A percentile compares a stretch with the other conserved stretches of the same genome.
Evolutionary conservation across 2,329 filamentous ascomycete genomes (phyloP).

Genomic region (Paracoccidioides lutzii): DNA sequence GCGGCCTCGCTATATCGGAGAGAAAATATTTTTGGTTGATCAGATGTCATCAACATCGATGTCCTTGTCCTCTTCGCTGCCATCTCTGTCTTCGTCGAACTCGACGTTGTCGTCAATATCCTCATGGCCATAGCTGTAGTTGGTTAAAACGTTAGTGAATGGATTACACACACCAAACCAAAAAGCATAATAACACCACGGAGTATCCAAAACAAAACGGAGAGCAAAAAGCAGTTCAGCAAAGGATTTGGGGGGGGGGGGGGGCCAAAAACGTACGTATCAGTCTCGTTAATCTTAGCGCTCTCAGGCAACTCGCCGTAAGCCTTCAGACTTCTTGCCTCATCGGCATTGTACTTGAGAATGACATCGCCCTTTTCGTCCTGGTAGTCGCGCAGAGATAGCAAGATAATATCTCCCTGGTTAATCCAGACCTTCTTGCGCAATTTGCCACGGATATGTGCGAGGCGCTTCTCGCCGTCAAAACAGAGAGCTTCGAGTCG

Average conservation of each 20-base stretch:
- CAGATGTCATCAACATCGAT: slow-evolving; percentile 95
- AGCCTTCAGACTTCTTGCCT: slow-evolving; percentile 87
- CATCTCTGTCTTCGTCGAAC: slow-evolving; percentile 84
- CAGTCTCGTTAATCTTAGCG: slow-evolving; percentile 99
- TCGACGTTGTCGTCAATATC: slow-evolving; percentile 97
- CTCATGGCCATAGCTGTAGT: slow-evolving; percentile 52
- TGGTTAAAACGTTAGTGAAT: slow-evolving; percentile 2
- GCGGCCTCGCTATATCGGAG: background rate
- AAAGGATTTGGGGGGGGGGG: background rate
- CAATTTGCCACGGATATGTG: slow-evolving; percentile 86
- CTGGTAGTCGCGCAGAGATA: slow-evolving; percentile 83
- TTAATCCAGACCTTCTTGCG: slow-evolving; percentile 99
- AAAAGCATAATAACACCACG: background rate
- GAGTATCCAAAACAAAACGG: no score
- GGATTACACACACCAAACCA: background rate
- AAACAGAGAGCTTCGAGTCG: slow-evolving; percentile 90
- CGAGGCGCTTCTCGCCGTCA: slow-evolving; percentile 76
- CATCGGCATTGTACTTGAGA: slow-evolving; percentile 90
- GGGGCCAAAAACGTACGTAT: slow-evolving; percentile 59
- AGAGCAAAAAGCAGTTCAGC: no score
- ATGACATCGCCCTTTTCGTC: slow-evolving; percentile 89
- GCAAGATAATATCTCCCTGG: slow-evolving; percentile 85
- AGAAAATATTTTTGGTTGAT: slow-evolving; percentile 16
- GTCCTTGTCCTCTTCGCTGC: slow-evolving; percentile 55
- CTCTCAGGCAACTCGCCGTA: slow-evolving; percentile 95